phyloP scores from a whole-genome alignment of 2,329 filamentous ascomycete species.

The Huntiella bhutanensis region DNA sequence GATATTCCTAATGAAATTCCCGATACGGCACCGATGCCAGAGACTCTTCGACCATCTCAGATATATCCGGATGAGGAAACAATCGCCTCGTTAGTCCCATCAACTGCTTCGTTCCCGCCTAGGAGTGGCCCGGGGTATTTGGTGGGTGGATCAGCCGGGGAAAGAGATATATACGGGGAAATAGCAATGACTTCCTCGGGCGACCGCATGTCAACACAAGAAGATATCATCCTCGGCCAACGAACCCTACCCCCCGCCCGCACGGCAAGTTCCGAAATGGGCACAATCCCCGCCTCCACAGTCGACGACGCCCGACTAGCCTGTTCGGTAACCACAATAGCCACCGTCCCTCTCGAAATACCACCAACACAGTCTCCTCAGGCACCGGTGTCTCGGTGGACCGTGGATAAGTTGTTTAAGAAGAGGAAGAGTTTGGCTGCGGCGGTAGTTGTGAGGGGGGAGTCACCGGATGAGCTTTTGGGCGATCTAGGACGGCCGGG shows the following conservation, averaged over 20 bases:
- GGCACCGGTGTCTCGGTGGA: background rate
- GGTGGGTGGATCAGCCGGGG: background rate
- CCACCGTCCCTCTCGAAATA: background rate
- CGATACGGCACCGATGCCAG: background rate
- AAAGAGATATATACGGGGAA: slow-evolving; percentile 2
- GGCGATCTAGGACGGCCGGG: background rate
- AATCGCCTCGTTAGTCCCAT: slow-evolving; percentile 1
- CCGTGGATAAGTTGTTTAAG: background rate
- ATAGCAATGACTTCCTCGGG: background rate
- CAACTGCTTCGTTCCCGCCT: background rate
- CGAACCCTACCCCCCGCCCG: background rate
- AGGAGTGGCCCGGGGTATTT: background rate
- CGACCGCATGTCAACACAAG: background rate
- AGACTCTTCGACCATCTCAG: background rate
- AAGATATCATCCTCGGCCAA: background rate
- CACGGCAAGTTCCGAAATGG: too few relatives aligned
- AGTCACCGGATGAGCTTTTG: background rate
- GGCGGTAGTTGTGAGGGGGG: background rate
- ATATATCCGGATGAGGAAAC: slow-evolving; percentile 3
- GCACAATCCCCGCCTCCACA: too few relatives aligned
- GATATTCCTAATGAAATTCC: background rate
- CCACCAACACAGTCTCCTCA: background rate
- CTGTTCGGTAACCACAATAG: too few relatives aligned
- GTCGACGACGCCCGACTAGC: too few relatives aligned
- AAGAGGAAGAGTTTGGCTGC: background rate